These are phyloP conservation scores for Vitis rupestris DNA, from an alignment of 164 flowering plant genomes.

Conservation along the genomic window DNA sequence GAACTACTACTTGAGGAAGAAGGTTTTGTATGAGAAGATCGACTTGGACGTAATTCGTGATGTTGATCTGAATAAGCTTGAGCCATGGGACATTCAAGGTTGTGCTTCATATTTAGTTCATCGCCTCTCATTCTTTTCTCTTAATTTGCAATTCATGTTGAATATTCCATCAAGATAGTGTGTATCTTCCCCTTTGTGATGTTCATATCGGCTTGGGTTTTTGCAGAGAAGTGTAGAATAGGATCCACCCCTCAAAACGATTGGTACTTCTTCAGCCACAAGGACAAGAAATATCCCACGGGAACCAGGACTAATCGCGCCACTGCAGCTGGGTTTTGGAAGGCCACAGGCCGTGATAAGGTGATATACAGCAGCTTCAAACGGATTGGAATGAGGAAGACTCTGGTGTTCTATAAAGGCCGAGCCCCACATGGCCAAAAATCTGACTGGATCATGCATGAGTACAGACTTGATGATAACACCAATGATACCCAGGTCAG, in stretches of 20 bases:
- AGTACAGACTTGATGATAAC: conserved; percentile 81
- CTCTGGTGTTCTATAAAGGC: conserved; percentile 84
- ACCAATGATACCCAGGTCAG: conserved; percentile 34
- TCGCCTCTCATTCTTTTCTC: background rate
- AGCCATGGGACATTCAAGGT: conserved; percentile 99
- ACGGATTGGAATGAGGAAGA: conserved; percentile 88
- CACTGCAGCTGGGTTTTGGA: conserved; percentile 92
- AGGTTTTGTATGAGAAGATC: conserved; percentile 68
- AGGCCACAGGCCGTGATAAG: conserved; percentile 95
- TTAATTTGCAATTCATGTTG: background rate
- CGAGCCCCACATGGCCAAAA: conserved; percentile 93
- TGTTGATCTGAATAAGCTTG: conserved; percentile 92
- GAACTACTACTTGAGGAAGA: conserved; percentile 84
- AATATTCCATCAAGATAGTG: too few relatives aligned
- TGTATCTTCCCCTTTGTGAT: too few relatives aligned
- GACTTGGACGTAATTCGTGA: conserved; percentile 93
- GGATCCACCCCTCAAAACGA: conserved; percentile 93
- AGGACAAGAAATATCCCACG: conserved; percentile 91
- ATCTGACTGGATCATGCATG: conserved; percentile 98
- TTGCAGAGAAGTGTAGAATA: conserved; percentile 78
- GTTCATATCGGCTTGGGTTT: background rate
- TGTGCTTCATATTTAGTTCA: background rate
- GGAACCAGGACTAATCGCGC: conserved; percentile 91
- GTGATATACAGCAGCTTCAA: conserved; percentile 55
- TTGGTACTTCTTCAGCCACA: conserved; percentile 97